Percentiles rank a stretch among this genome's conserved stretches.
Evolutionary conservation across 2,329 filamentous ascomycete species (phyloP).

Genomic region (Didymella pinodella): DNA sequence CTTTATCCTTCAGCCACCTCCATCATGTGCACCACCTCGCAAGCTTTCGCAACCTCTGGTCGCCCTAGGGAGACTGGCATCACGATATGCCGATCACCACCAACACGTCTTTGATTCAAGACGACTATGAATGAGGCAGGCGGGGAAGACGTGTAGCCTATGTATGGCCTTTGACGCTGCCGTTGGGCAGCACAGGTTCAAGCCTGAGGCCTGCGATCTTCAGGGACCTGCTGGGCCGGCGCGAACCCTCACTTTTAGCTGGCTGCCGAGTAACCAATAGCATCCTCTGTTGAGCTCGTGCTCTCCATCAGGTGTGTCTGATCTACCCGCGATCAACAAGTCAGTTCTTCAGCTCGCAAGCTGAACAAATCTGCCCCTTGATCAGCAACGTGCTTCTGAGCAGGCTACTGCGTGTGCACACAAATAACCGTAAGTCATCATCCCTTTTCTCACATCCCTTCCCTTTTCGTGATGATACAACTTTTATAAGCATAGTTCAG

Average conservation of each 20-base stretch:
- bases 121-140: neutral
- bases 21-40: conserved; percentile 17
- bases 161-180: conserved; percentile 22
- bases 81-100: neutral
- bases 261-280: conserved; percentile 13
- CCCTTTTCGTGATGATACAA: conserved; percentile 49
- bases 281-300: conserved; percentile 7
- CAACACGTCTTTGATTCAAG: conserved; percentile 1
- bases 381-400: neutral
- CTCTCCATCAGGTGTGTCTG: conserved; percentile 1
- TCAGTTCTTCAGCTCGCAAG: neutral
- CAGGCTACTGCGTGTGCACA: neutral
- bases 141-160: conserved; percentile 5
- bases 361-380: neutral
- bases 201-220: conserved; percentile 16
- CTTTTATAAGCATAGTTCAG: conserved; percentile 55
- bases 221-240: conserved; percentile 25
- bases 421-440: conserved; percentile 35
- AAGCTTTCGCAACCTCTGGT: neutral
- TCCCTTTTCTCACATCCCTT: conserved; percentile 11
- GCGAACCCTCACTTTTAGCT: conserved; percentile 22
- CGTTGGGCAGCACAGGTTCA: conserved; percentile 34
- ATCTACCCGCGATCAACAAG: conserved; percentile 10
- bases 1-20: conserved; percentile 11
- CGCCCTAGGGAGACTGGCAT: neutral